Conservation (phyloP, 108 stramenopile genomes). For the Seminavis robusta region DNA sequence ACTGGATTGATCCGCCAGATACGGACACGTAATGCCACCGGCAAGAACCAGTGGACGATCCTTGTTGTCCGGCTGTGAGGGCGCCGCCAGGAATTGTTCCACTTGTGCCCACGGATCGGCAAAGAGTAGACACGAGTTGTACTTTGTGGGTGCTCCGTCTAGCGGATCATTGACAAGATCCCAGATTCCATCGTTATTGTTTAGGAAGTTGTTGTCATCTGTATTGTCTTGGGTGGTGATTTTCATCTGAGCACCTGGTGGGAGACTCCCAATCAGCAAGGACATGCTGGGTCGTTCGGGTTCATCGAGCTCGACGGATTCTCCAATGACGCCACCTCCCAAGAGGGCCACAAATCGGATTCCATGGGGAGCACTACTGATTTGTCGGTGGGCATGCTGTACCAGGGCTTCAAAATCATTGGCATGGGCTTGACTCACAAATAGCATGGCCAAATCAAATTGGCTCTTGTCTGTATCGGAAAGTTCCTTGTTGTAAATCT, state of each 20-base stretch:
- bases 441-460: conserved; percentile 11
- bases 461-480: no score
- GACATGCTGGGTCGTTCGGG: conserved; percentile 8
- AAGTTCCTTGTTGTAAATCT: background rate
- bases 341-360: background rate
- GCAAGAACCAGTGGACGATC: conserved; percentile 8
- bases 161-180: no score
- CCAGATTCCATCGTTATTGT: conserved; percentile 1
- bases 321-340: conserved; percentile 10
- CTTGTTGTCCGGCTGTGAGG: background rate
- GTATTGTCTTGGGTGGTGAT: background rate
- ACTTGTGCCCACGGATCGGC: no score
- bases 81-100: no score
- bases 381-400: background rate
- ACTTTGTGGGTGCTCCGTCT: no score
- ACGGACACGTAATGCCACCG: conserved; percentile 11
- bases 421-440: conserved; percentile 3
- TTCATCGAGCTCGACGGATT: background rate
- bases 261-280: conserved; percentile 1
- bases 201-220: background rate
- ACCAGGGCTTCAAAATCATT: background rate
- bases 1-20: conserved; percentile 1
- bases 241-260: background rate
- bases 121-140: no score
- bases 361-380: no score